Conservation (phyloP, 192 early-diverging fungal species). For the Backusella sp. region DNA sequence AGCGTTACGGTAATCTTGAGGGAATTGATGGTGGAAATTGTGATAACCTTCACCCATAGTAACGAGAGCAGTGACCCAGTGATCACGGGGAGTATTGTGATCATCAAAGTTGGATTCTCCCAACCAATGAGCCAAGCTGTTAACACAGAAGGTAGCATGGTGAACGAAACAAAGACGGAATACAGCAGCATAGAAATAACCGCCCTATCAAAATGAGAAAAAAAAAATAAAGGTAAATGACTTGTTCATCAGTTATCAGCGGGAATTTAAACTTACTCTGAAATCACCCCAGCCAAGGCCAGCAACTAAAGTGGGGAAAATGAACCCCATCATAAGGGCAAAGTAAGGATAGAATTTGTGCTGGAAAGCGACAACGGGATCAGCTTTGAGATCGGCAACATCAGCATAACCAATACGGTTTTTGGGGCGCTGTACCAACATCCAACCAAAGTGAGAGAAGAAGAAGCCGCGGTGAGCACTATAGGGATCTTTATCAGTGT, state of each 20-base stretch:
- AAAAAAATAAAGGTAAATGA: slow-evolving; percentile 9
- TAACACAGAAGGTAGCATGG: slow-evolving; percentile 88
- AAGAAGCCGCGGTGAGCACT: slow-evolving; percentile 75
- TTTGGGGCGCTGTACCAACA: slow-evolving; percentile 77
- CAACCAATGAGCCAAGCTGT: slow-evolving; percentile 78
- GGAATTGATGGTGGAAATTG: slow-evolving; percentile 89
- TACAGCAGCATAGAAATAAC: slow-evolving; percentile 75
- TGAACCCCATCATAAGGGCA: slow-evolving; percentile 69
- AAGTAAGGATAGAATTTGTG: slow-evolving; percentile 75
- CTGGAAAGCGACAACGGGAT: slow-evolving; percentile 72
- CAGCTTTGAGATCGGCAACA: slow-evolving; percentile 75
- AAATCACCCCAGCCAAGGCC: slow-evolving; percentile 85
- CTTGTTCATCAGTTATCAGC: neutral
- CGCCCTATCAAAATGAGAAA: slow-evolving; percentile 48
- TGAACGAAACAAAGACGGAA: slow-evolving; percentile 76
- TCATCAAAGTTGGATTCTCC: slow-evolving; percentile 80
- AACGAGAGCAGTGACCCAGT: slow-evolving; percentile 76
- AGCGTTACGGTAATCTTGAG: slow-evolving; percentile 84
- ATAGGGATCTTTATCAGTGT: slow-evolving; percentile 84
- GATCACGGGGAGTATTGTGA: slow-evolving; percentile 77
- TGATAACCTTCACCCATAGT: slow-evolving; percentile 84
- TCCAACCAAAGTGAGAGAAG: slow-evolving; percentile 86
- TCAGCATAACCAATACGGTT: slow-evolving; percentile 76
- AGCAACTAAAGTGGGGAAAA: slow-evolving; percentile 82
- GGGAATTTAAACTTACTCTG: slow-evolving; percentile 32